These are phyloP conservation scores for Basidiobolus heterosporus DNA, from an alignment of 371 early-diverging fungal genomes.

Conservation along the genomic window DNA sequence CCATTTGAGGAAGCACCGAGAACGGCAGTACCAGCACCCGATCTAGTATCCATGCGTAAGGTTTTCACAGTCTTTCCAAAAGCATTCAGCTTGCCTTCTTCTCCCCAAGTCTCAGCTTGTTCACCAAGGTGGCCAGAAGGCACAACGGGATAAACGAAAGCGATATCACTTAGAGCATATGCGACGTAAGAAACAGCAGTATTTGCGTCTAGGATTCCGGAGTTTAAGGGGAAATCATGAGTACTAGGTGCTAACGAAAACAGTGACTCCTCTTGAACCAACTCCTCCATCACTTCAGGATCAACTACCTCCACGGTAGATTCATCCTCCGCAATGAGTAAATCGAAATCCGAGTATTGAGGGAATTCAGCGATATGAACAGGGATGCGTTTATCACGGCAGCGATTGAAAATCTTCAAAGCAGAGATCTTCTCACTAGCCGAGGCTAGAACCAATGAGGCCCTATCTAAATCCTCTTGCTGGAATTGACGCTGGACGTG, in stretches of 20 bases:
- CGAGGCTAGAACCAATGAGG: too few relatives aligned
- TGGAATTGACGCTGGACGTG: too few relatives aligned
- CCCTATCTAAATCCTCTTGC: too few relatives aligned
- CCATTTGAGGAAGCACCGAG: constrained; percentile 43
- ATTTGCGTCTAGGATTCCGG: constrained; percentile 26
- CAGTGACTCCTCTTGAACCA: too few relatives aligned
- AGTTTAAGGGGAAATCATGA: too few relatives aligned
- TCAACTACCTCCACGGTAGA: too few relatives aligned
- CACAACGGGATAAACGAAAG: constrained; percentile 58
- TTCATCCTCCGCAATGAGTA: too few relatives aligned
- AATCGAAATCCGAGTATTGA: constrained; percentile 24
- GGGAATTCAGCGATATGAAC: constrained; percentile 23
- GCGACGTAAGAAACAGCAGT: constrained; percentile 56
- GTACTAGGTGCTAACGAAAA: too few relatives aligned
- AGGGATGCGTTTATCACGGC: constrained; percentile 13
- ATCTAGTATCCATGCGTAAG: constrained; percentile 13
- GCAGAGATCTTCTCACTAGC: too few relatives aligned
- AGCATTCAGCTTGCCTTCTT: constrained; percentile 22
- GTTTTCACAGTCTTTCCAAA: constrained; percentile 44
- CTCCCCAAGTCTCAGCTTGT: constrained; percentile 37
- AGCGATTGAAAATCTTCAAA: too few relatives aligned
- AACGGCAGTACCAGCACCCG: constrained; percentile 65
- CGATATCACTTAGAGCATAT: constrained; percentile 55
- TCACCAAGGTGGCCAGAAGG: constrained; percentile 43
- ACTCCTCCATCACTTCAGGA: too few relatives aligned